Percentiles rank a stretch among this genome's conserved stretches.
These are phyloP conservation scores for Puya raimondii DNA, from an alignment of 176 grass and related monocot species.

Conservation along the genomic window DNA sequence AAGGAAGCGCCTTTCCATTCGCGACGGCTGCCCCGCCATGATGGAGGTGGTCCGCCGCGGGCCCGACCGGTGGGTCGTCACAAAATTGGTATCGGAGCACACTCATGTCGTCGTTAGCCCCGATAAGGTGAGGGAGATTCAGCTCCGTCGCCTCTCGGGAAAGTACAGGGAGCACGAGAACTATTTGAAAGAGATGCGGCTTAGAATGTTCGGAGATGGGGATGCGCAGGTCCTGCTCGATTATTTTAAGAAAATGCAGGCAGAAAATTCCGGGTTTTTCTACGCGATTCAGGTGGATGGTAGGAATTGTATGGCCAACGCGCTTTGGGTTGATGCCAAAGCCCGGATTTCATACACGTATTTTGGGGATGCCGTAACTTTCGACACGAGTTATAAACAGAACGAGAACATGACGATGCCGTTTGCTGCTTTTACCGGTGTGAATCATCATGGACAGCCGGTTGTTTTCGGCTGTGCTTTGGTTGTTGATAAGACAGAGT, in stretches of 20 bases:
- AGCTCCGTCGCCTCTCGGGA: constrained; percentile 45
- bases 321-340: constrained; percentile 82
- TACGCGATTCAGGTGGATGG: constrained; percentile 64
- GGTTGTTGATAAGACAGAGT: constrained; percentile 60
- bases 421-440: constrained; percentile 66
- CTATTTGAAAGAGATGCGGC: constrained; percentile 49
- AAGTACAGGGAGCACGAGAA: constrained; percentile 60
- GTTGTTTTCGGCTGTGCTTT: constrained; percentile 87
- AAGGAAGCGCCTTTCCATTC: constrained; percentile 75
- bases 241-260: constrained; percentile 73
- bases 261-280: constrained; percentile 62
- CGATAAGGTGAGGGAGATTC: constrained; percentile 55
- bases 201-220: constrained; percentile 62
- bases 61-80: constrained; percentile 62
- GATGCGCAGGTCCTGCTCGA: constrained; percentile 48
- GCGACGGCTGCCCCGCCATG: constrained; percentile 93
- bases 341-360: constrained; percentile 70
- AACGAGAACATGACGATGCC: constrained; percentile 60
- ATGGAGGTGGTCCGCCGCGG: constrained; percentile 76
- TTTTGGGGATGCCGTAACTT: constrained; percentile 85
- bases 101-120: constrained; percentile 77
- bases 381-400: constrained; percentile 66
- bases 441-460: constrained; percentile 74
- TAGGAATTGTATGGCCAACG: constrained; percentile 71
- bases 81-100: constrained; percentile 73